These are phyloP conservation scores for Lipomyces starkeyi DNA, from an alignment of 805 yeast species.

Conservation along the genomic window DNA sequence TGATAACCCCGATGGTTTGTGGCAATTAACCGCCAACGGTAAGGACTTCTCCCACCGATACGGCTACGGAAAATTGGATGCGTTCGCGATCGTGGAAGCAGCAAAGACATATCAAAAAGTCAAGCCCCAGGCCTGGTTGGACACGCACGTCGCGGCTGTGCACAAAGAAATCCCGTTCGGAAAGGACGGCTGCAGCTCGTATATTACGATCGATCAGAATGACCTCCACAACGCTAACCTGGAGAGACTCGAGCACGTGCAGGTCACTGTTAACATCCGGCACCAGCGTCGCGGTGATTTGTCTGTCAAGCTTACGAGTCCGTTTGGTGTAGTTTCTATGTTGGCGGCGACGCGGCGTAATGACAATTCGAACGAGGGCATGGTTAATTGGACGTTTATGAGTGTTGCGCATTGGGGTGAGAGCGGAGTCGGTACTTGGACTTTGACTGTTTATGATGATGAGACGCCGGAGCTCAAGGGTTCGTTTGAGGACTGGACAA, in stretches of 20 bases:
- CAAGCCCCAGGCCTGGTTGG: conserved; percentile 89
- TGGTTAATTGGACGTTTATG: conserved; percentile 88
- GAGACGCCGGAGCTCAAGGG: conserved; percentile 41
- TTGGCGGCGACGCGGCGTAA: conserved; percentile 69
- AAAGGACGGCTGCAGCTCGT: conserved; percentile 46
- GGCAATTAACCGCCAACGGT: conserved; percentile 74
- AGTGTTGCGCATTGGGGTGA: conserved; percentile 99
- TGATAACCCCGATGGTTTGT: conserved; percentile 67
- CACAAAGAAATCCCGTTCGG: conserved; percentile 41
- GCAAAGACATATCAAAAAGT: conserved; percentile 82
- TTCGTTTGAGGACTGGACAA: conserved; percentile 68
- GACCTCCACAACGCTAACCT: conserved; percentile 63
- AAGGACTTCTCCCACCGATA: conserved; percentile 79
- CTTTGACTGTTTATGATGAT: conserved; percentile 58
- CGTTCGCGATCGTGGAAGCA: conserved; percentile 69
- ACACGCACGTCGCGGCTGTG: conserved; percentile 53
- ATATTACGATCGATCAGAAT: conserved; percentile 55
- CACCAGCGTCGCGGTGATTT: conserved; percentile 73
- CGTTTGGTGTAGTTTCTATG: conserved; percentile 72
- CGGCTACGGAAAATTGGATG: conserved; percentile 93
- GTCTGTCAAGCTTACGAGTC: conserved; percentile 69
- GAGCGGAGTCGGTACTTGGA: conserved; percentile 81
- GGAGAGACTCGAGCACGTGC: conserved; percentile 81
- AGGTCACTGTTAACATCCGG: conserved; percentile 74
- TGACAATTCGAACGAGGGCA: conserved; percentile 66